phyloP scores from a whole-genome alignment of 768 basidiomycete species.

The Suillus discolor region DNA sequence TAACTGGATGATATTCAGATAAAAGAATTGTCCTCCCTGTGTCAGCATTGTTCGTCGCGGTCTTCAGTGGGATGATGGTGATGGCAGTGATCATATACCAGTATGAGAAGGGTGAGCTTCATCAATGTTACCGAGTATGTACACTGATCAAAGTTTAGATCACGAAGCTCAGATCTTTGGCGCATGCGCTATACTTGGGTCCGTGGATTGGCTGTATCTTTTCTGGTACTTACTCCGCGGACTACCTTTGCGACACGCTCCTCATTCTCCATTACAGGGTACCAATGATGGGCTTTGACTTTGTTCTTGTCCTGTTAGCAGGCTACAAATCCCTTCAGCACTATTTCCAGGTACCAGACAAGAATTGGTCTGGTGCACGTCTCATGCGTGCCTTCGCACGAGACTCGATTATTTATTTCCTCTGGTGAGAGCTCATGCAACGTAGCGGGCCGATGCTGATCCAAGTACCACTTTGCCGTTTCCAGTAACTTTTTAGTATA shows the following conservation, averaged over 20 bases:
- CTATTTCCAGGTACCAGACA: slow-evolving; percentile 8
- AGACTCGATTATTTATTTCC: slow-evolving; percentile 11
- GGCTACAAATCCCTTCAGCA: slow-evolving; percentile 13
- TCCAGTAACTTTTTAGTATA: slow-evolving; percentile 9
- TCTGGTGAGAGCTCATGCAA: slow-evolving; percentile 2
- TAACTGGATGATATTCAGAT: not conserved
- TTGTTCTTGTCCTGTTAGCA: slow-evolving; percentile 8
- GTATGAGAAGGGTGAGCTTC: slow-evolving; percentile 5
- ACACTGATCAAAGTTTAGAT: not conserved
- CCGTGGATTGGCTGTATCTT: slow-evolving; percentile 10
- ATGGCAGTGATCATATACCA: slow-evolving; percentile 2
- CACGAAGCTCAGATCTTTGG: slow-evolving; percentile 3
- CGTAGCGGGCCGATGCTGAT: not conserved
- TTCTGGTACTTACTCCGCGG: slow-evolving; percentile 1
- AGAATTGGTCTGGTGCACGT: slow-evolving; percentile 11
- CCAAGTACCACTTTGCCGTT: not conserved
- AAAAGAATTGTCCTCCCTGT: slow-evolving; percentile 10
- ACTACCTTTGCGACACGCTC: not conserved
- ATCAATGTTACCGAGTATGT: not conserved
- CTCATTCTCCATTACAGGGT: not conserved
- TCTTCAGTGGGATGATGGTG: slow-evolving; percentile 1
- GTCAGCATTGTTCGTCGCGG: not conserved
- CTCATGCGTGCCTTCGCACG: slow-evolving; percentile 7
- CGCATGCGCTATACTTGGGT: not conserved
- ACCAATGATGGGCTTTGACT: slow-evolving; percentile 9